Conservation (phyloP, 2,329 filamentous ascomycete genomes). For the Monilinia polystroma region DNA sequence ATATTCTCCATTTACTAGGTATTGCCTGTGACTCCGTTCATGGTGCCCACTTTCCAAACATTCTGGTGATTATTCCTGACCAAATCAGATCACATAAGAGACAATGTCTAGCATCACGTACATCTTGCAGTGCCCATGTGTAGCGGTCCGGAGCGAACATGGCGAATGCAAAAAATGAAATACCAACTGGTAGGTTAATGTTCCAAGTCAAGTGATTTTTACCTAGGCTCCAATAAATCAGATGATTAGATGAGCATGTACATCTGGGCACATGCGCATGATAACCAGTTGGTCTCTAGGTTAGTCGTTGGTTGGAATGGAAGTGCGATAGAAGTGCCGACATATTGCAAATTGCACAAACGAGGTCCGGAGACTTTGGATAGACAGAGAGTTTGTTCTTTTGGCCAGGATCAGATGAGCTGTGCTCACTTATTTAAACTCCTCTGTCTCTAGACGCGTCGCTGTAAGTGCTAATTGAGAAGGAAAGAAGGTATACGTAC, state of each 20-base stretch:
- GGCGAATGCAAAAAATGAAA: background rate
- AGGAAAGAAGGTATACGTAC: background rate
- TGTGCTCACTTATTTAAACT: background rate
- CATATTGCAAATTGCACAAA: background rate
- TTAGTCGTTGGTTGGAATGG: background rate
- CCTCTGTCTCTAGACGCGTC: background rate
- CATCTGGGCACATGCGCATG: background rate
- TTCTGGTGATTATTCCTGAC: background rate
- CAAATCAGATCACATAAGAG: constrained; percentile 5
- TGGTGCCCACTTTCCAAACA: background rate
- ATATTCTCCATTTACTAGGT: background rate
- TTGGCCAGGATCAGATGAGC: background rate
- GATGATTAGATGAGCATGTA: background rate
- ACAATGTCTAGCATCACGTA: constrained; percentile 11
- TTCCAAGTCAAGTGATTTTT: background rate
- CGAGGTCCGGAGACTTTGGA: background rate
- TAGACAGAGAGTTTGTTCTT: background rate
- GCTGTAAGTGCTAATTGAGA: background rate
- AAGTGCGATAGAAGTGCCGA: background rate
- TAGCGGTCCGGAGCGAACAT: background rate
- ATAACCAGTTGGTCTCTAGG: background rate
- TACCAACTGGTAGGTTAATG: background rate
- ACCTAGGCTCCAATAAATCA: background rate
- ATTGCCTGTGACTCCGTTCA: background rate
- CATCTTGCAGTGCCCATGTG: constrained; percentile 6